These are phyloP conservation scores for Vaccinium vitisidaea DNA, from an alignment of 148 eudicot genomes.

Conservation along the genomic window DNA sequence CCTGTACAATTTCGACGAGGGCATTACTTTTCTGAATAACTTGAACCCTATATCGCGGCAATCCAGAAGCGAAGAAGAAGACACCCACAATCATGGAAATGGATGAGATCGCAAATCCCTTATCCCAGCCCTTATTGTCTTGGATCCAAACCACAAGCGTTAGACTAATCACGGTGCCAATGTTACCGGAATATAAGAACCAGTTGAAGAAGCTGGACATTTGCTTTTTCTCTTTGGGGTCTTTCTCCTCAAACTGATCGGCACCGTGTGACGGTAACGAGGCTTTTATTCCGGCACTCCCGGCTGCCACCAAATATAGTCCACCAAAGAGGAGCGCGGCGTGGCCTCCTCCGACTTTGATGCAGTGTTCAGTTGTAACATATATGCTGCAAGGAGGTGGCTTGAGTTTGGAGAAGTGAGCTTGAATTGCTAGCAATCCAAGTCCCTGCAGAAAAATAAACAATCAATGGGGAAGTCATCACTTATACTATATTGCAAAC, in stretches of 20 bases:
- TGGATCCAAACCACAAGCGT: constrained; percentile 42
- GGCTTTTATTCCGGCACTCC: constrained; percentile 40
- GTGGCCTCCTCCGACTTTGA: constrained; percentile 22
- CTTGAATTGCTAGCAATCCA: constrained; percentile 42
- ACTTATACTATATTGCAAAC: not conserved
- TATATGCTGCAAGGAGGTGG: constrained; percentile 38
- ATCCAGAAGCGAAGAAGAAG: constrained; percentile 23
- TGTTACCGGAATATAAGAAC: constrained; percentile 29
- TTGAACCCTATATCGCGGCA: constrained; percentile 39
- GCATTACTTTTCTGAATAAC: constrained; percentile 36
- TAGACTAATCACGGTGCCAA: constrained; percentile 32
- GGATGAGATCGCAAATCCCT: constrained; percentile 30
- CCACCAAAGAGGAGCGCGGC: constrained; percentile 26
- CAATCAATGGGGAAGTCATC: not conserved
- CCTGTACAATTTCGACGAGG: constrained; percentile 42
- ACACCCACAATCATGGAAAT: constrained; percentile 31
- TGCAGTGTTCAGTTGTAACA: constrained; percentile 29
- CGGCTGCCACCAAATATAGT: constrained; percentile 30
- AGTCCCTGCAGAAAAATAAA: constrained; percentile 25
- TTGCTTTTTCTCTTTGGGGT: constrained; percentile 30
- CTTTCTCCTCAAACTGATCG: constrained; percentile 50
- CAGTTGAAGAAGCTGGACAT: constrained; percentile 50
- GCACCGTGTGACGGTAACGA: constrained; percentile 48
- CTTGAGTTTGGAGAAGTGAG: constrained; percentile 36
- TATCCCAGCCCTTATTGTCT: constrained; percentile 43